Conservation (phyloP, 371 early-diverging fungal species). For the Pancytospora philotis region DNA sequence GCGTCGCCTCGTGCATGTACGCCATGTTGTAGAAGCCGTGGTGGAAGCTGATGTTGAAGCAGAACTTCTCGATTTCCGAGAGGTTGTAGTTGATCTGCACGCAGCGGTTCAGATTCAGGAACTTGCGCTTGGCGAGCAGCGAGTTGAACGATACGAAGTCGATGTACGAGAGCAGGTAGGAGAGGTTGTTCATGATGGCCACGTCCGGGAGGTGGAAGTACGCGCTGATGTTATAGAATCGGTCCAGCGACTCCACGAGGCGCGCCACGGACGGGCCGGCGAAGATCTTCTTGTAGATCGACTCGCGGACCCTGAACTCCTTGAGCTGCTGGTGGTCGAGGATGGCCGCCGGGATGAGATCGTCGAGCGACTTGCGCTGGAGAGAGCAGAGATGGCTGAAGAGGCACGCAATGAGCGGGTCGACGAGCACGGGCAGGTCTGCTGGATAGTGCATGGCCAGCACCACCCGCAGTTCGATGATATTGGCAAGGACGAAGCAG, state of each 20-base stretch:
- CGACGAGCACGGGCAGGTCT: constrained; percentile 7
- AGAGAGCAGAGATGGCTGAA: constrained; percentile 26
- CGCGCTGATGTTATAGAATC: constrained; percentile 19
- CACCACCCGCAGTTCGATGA: constrained; percentile 33
- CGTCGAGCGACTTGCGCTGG: constrained; percentile 2
- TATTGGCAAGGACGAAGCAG: constrained; percentile 36
- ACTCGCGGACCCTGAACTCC: constrained; percentile 37
- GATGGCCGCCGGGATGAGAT: constrained; percentile 29
- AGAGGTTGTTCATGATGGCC: constrained; percentile 23
- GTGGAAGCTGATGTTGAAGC: constrained; percentile 23
- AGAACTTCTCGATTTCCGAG: constrained; percentile 44
- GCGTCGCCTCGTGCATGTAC: constrained; percentile 27
- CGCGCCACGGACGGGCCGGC: constrained; percentile 15
- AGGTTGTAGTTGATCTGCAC: constrained; percentile 48
- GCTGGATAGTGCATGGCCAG: neutral
- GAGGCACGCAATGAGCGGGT: constrained; percentile 28
- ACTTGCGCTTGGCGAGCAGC: constrained; percentile 42
- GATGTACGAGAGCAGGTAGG: constrained; percentile 30
- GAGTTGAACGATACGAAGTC: constrained; percentile 38
- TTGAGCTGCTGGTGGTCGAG: constrained; percentile 47
- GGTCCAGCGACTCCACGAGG: constrained; percentile 33
- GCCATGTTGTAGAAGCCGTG: constrained; percentile 27
- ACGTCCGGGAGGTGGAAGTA: constrained; percentile 40
- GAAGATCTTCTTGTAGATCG: constrained; percentile 37
- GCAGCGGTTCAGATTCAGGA: constrained; percentile 38